Base-by-base conservation (phyloP, 148 eudicot species). In the Fagopyrum homotropicum region DNA sequence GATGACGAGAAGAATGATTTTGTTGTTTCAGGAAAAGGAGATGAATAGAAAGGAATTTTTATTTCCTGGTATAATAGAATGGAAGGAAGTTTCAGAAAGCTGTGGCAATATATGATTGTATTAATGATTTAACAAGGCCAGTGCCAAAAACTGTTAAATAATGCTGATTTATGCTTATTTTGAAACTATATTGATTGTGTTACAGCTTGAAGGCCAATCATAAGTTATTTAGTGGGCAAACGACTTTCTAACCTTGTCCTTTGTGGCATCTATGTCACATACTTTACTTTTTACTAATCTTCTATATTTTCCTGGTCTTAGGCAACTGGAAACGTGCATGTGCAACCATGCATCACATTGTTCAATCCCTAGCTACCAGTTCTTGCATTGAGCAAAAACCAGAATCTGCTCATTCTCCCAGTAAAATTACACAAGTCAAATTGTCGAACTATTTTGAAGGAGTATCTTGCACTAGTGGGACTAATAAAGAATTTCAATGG, bases 321-420 rank as follows among this genome's bases (percentile, higher is more conserved):
- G 99, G 99, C 78, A 85, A 89, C 77, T 96, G 94, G 97, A 87
- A 86, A 82, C 98, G 99, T 80, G 91, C 99, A 80, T 80, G 80
- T 77, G 79, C 83, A 69, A 86, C 91, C 78, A 72, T 96, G 68
- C 79, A 73, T 46, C 90, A 90, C 79, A 91, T 96, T 75, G 78
- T 80, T 73, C 85, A 90, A 44, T 78, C 80, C 72, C 61, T 84
- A 72, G 70, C 84, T 77, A 82, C 88, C 72, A 76, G 48, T 76
- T 74, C 83, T 63, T 45, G 73, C 29, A 78, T 59, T 78, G 76
- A 70, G 75, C 75, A 70, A 76, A 77, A 76, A 75, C 52, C 49
- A 46, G 54, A 26, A 72, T 26, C 77, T 75, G 45, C 72, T 54
- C 76, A 77, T 59, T 73, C 83, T 72, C 69, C 81, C 54, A 72